Evolutionary conservation across 208 protist genomes (phyloP), one percentile per base, ranked within the genome.

Genomic region (Trypanosomatidae sp.): DNA sequence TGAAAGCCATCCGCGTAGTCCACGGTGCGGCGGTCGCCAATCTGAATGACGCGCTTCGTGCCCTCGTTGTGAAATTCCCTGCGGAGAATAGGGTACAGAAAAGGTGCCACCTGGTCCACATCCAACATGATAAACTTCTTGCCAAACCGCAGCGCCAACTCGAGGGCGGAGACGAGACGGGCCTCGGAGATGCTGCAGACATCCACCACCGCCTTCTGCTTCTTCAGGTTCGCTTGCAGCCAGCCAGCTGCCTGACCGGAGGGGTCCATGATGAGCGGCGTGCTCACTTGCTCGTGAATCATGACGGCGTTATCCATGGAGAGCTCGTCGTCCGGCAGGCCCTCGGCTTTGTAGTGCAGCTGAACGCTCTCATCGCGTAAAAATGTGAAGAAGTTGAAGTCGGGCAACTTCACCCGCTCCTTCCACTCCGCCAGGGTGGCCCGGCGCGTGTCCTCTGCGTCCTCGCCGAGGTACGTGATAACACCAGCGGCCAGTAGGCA

Each of bases 221-320:
- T 82, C 80, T 95, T 97, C 55, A 98, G 76, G 76, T 98, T 81
- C 15, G 78, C 85, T 62, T 84, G 60, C n/a, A 99, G 86, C 98
- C 98, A 99, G 30, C 79, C 77, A 10, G 90, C 71, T 19, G 97
- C 97, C 78, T 98, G 93, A 12, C 89, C 89, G 0, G 97, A 95
- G 12, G 98, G 98, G 80, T 99, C 99, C 73, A 99, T 94, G 73
- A 99, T 98, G 62, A 99, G 87, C 30, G 98, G 96, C 66, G 91
- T 96, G 60, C 73, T 76, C 28, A 94, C 84, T 67, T 96, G 86
- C 69, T 98, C 87, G 58, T 97, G 82, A 66, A 99, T 98, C 10
- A 98, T 86, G 43, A 99, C 90, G n/a, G 97, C 98, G 83, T 99
- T 99, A 81, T 99, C 98, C 85, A 98, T 93, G 3, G 97, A 99